Percentiles rank a stretch among this genome's conserved stretches.
These are phyloP conservation scores for Bocquillonia castaneifolia DNA, from an alignment of 441 rosid species.

Conservation along the genomic window DNA sequence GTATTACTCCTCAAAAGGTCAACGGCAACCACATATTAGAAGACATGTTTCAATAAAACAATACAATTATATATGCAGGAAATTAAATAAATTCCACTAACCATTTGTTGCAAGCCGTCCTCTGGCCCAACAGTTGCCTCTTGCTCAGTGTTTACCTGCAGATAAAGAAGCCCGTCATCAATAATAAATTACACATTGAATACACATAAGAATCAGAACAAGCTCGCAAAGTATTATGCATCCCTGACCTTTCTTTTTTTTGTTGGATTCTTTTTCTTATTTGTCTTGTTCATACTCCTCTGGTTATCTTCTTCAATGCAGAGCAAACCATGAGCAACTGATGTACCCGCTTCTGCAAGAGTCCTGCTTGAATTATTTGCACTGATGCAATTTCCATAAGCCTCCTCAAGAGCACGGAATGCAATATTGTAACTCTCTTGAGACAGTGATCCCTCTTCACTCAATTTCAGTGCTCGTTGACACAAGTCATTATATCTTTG, in stretches of 20 bases:
- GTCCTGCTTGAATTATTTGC: conserved; percentile 59
- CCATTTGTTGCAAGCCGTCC: conserved; percentile 81
- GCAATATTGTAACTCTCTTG: conserved; percentile 71
- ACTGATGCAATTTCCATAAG: conserved; percentile 52
- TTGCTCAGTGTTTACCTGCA: conserved; percentile 69
- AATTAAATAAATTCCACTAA: conserved; percentile 29
- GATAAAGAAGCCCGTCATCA: conserved; percentile 19
- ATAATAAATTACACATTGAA: conserved; percentile 4
- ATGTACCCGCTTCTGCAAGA: conserved; percentile 53
- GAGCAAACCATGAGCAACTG: conserved; percentile 66
- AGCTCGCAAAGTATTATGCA: conserved; percentile 13
- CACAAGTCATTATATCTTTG: conserved; percentile 71
- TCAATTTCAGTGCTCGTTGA: conserved; percentile 58
- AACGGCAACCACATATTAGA: neutral
- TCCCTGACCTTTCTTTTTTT: conserved; percentile 76
- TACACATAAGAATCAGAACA: conserved; percentile 13
- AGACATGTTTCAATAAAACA: neutral
- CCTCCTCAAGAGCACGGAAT: conserved; percentile 61
- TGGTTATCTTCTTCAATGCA: conserved; percentile 73
- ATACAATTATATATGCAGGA: neutral
- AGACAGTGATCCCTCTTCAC: conserved; percentile 75
- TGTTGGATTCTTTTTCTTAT: conserved; percentile 72
- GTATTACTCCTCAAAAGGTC: too few species aligned
- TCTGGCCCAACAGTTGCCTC: conserved; percentile 62
- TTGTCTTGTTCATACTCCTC: conserved; percentile 56